phyloP scores from a whole-genome alignment of 148 eudicot genomes.

The Rhododendron molle region DNA sequence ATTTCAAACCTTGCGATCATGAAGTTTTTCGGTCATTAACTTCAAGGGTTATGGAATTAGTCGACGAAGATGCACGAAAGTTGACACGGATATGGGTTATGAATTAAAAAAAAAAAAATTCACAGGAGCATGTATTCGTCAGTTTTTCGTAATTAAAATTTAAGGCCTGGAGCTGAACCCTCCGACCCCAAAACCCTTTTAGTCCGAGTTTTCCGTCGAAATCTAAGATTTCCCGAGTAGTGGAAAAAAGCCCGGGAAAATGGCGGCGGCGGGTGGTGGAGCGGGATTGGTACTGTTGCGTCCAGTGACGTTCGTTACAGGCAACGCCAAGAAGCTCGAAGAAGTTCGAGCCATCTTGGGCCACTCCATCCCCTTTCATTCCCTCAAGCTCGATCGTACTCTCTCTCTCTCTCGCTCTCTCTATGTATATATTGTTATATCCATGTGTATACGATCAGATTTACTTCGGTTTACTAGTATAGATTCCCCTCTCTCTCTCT shows the following conservation, averaged over 20 bases:
- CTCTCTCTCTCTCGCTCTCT: not conserved
- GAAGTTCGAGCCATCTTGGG: constrained; percentile 85
- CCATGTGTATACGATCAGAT: not conserved
- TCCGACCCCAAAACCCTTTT: not conserved
- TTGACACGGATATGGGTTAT: too few species aligned
- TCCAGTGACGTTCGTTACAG: constrained; percentile 86
- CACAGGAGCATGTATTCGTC: too few species aligned
- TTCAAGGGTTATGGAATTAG: too few species aligned
- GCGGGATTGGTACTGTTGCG: constrained; percentile 36
- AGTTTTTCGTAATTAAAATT: too few species aligned
- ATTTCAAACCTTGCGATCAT: too few species aligned
- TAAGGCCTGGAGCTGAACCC: not conserved
- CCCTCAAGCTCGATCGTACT: constrained; percentile 77
- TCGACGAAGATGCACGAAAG: too few species aligned
- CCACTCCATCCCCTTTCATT: constrained; percentile 72
- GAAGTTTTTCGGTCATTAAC: too few species aligned
- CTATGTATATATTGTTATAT: not conserved
- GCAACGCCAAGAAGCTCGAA: constrained; percentile 84
- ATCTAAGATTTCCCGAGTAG: not conserved
- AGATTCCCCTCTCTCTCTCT: not conserved
- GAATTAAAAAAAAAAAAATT: too few species aligned
- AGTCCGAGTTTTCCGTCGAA: not conserved
- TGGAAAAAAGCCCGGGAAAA: constrained; percentile 15
- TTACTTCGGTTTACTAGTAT: not conserved
- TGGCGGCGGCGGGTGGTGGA: constrained; percentile 36